Conservation (phyloP, 495 filamentous ascomycete genomes). For the Podospora australis region DNA sequence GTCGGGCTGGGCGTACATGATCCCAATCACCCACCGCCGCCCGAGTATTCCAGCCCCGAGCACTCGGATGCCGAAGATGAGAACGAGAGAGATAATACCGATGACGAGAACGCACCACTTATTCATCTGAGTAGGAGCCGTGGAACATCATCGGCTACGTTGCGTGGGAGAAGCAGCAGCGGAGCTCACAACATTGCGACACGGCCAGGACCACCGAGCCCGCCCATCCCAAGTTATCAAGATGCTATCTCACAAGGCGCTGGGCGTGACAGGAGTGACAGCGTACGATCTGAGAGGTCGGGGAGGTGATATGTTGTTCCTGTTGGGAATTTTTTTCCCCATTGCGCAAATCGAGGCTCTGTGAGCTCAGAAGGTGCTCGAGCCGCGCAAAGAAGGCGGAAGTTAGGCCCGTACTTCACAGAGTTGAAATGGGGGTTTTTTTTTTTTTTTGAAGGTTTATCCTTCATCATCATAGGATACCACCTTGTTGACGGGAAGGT, state of each 20-base stretch:
- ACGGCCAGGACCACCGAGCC: slow-evolving; percentile 27
- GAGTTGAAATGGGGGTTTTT: neutral
- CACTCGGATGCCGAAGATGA: slow-evolving; percentile 38
- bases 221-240: slow-evolving; percentile 61
- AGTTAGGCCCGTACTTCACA: no score
- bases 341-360: no score
- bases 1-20: slow-evolving; percentile 31
- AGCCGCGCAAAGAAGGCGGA: no score
- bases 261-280: slow-evolving; percentile 42
- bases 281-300: slow-evolving; percentile 19
- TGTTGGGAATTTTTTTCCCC: neutral
- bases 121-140: slow-evolving; percentile 35
- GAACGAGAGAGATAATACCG: slow-evolving; percentile 46
- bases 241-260: slow-evolving; percentile 52
- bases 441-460: neutral
- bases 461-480: no score
- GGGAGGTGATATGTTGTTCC: slow-evolving; percentile 12
- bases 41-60: slow-evolving; percentile 68
- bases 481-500: no score
- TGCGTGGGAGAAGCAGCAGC: slow-evolving; percentile 26
- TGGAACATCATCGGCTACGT: slow-evolving; percentile 37
- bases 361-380: no score
- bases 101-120: slow-evolving; percentile 35
- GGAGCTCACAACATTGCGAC: slow-evolving; percentile 4
- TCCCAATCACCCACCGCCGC: slow-evolving; percentile 49